Evolutionary conservation across 1,139 yeast genomes (phyloP), one percentile per base, ranked within the genome.

Genomic region (Blastobotrys capitulatus): DNA sequence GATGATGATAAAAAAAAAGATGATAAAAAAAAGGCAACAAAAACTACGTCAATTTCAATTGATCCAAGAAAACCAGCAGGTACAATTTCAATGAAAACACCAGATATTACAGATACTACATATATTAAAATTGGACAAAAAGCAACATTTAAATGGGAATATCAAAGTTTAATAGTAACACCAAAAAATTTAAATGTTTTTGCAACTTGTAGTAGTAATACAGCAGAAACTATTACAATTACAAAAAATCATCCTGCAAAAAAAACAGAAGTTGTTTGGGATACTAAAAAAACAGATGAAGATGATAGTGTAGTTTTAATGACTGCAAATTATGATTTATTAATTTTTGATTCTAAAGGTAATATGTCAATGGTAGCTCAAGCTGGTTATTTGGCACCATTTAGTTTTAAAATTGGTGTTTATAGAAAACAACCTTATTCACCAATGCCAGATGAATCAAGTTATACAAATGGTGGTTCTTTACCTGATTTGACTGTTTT

Each of bases 71-170:
- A 58, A 12, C 69, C 74, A 0, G 66, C 73, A 0, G 74, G 75
- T 3, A 67, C 68, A 0, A 57, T 70, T 13, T 52, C 67, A 4
- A 51, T 71, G 53, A 42, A 57, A 9, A 60, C 68, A 9, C 75
- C 75, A 0, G 60, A 57, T 2, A 53, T 69, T 4, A 67, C 72
- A 10, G 60, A 58, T 26, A 46, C 60, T 9, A 66, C 72, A 1
- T 71, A 71, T 51, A 58, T 70, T 52, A 68, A 68, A 53, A 59
- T 67, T 38, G 75, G 75, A 4, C 65, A 64, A 15, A 54, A 58
- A 36, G 74, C 73, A 12, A 69, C 75, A 13, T 71, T 71, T 52
- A 61, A 66, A 26, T 71, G 75, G 75, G 58, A 64, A 32, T 71
- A 66, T 52, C 69, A 74, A 22, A 61, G 64, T 40, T 60, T 71